Evolutionary conservation across 2,329 filamentous ascomycete genomes (phyloP).

Genomic region (Xylaria sp.): DNA sequence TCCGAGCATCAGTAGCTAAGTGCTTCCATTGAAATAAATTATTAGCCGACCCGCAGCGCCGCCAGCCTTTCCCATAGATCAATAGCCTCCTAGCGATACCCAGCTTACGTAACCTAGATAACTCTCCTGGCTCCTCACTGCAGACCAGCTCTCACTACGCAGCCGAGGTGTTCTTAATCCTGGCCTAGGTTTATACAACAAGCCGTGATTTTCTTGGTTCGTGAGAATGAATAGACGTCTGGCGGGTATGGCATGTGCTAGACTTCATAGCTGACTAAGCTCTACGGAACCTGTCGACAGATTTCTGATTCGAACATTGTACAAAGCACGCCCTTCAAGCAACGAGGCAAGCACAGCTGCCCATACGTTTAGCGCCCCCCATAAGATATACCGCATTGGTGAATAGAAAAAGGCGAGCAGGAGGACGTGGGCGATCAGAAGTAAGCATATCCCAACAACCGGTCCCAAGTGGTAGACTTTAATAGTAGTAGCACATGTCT

Average conservation of each 20-base stretch:
- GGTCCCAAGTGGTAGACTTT: background rate
- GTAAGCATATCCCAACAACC: background rate
- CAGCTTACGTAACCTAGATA: background rate
- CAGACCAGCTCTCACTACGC: background rate
- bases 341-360: constrained; percentile 11
- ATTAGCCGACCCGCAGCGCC: background rate
- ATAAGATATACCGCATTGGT: too few relatives aligned
- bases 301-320: constrained; percentile 9
- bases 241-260: too few relatives aligned
- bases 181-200: too few relatives aligned
- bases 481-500: background rate
- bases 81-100: background rate
- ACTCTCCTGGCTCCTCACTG: background rate
- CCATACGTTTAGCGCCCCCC: constrained; percentile 1
- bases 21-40: too few relatives aligned
- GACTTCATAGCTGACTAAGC: constrained; percentile 6
- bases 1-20: too few relatives aligned
- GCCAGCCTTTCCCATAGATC: background rate
- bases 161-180: too few relatives aligned
- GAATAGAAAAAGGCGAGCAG: constrained; percentile 6
- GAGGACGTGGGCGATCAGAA: background rate
- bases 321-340: constrained; percentile 5
- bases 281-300: constrained; percentile 6
- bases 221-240: too few relatives aligned
- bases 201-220: too few relatives aligned